Evolutionary conservation across 2,329 filamentous ascomycete genomes (phyloP).

Genomic region (Alternaria ethzedia): DNA sequence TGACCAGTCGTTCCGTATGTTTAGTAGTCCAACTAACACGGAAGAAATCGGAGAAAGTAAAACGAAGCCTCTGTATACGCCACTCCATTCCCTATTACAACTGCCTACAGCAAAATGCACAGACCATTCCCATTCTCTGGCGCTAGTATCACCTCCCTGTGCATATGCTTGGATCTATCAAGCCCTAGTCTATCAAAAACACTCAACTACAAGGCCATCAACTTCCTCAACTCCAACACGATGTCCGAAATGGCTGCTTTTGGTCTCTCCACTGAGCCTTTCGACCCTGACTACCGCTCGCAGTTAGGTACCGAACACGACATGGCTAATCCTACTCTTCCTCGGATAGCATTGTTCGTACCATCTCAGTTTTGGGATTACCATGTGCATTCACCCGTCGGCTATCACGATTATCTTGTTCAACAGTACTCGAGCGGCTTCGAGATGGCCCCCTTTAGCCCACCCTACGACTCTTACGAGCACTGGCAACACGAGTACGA

Average conservation of each 20-base stretch:
- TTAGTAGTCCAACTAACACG: neutral
- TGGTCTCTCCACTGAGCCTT: neutral
- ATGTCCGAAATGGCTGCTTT: neutral
- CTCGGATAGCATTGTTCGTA: neutral
- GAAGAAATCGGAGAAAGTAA: neutral
- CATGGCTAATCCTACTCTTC: neutral
- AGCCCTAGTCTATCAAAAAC: accelerated
- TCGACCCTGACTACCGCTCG: neutral
- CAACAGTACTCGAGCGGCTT: neutral
- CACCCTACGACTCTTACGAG: neutral
- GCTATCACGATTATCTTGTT: neutral
- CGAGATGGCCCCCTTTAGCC: neutral
- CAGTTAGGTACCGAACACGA: neutral
- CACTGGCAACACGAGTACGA: neutral
- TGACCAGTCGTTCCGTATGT: neutral
- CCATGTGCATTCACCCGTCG: too few relatives aligned
- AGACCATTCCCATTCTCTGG: neutral
- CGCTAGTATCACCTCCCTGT: neutral
- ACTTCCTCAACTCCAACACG: neutral
- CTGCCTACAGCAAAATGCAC: neutral
- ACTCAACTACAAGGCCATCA: neutral
- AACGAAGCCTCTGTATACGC: neutral
- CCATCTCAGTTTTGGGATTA: neutral
- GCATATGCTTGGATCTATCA: neutral
- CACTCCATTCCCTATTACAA: neutral